Percentiles rank a stretch among this genome's conserved stretches.
Evolutionary conservation across 495 filamentous ascomycete species (phyloP).

Genomic region (Daldinia bambusicola): DNA sequence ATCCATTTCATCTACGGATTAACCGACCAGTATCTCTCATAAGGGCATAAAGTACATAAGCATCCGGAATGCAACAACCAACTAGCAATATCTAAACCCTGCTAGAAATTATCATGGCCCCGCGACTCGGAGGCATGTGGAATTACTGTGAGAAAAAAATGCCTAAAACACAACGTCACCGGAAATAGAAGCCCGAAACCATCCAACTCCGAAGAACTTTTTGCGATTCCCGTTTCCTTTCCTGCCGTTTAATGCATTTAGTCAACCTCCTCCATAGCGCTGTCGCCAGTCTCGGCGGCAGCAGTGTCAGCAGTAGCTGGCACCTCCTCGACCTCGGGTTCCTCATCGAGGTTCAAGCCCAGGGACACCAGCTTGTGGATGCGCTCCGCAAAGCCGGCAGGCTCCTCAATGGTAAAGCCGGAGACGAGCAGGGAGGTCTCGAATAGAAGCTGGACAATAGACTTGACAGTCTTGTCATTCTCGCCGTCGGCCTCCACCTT

Average conservation of each 20-base stretch:
- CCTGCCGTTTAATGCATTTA: conserved; percentile 54
- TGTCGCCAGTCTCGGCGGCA: conserved; percentile 66
- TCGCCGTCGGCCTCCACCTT: conserved; percentile 98
- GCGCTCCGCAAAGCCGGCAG: conserved; percentile 94
- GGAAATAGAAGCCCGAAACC: conserved; percentile 50
- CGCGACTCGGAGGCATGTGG: conserved; percentile 42
- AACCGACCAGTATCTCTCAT: conserved; percentile 47
- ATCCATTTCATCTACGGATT: conserved; percentile 46
- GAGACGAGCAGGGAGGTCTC: conserved; percentile 98
- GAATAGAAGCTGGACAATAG: conserved; percentile 95
- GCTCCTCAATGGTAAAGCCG: conserved; percentile 99
- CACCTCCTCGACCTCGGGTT: conserved; percentile 77
- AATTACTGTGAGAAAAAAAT: conserved; percentile 48
- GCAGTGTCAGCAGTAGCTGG: conserved; percentile 63
- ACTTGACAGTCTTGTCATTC: conserved; percentile 98
- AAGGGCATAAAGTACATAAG: conserved; percentile 50
- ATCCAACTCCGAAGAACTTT: conserved; percentile 60
- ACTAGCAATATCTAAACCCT: conserved; percentile 29
- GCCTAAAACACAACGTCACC: conserved; percentile 51
- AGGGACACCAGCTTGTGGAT: conserved; percentile 99
- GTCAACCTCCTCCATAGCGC: conserved; percentile 75
- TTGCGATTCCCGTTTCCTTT: conserved; percentile 49
- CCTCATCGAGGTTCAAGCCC: conserved; percentile 95
- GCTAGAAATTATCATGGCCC: conserved; percentile 38
- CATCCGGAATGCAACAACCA: conserved; percentile 35